Evolutionary conservation across 805 yeast genomes (phyloP), one percentile per base, ranked within the genome.

Genomic region (Maudiozyma turicensis): DNA sequence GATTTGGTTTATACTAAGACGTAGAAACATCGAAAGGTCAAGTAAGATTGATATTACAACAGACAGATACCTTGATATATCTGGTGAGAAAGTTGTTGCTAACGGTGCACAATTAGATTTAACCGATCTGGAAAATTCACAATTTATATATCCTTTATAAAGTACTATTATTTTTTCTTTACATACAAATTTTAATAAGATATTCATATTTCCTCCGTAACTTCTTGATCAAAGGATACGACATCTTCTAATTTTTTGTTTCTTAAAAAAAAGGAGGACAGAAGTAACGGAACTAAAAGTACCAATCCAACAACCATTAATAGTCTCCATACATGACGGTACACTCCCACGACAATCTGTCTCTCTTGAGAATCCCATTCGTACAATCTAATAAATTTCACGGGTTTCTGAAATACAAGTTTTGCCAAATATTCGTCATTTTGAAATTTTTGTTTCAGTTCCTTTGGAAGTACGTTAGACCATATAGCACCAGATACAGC

Each of bases 401-500:
- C 67, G 15, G 86, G 86, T 8, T 71, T 61, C 3, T 67, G 69
- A 57, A 77, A 80, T 6, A 79, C 79, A 1, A 48, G 48, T 0
- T 64, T 54, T 6, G 73, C 74, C 10, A 70, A 51, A n/a, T 55
- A 48, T 48, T 71, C 66, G 2, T 62, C 35, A 46, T 66, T 58
- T 30, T 59, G 58, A n/a, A 74, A 54, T 43, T 71, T 55, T 41
- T 66, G 63, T 39, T 52, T 48, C 29, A 80, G 64, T 50, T 72
- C 63, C 26, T 54, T 53, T 45, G 77, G 80, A 54, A 80, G 68
- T 10, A 66, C 57, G 10, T 45, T 40, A 13, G 55, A 43, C 86
- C 87, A 84, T 33, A 82, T 71, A 29, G 87, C 86, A 53, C 87
- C 88, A 14, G 84, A 72, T 20, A 83, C 73, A 15, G 82, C 64